phyloP scores from a whole-genome alignment of 1,284 basidiomycete species.

The Moniliella sp. region DNA sequence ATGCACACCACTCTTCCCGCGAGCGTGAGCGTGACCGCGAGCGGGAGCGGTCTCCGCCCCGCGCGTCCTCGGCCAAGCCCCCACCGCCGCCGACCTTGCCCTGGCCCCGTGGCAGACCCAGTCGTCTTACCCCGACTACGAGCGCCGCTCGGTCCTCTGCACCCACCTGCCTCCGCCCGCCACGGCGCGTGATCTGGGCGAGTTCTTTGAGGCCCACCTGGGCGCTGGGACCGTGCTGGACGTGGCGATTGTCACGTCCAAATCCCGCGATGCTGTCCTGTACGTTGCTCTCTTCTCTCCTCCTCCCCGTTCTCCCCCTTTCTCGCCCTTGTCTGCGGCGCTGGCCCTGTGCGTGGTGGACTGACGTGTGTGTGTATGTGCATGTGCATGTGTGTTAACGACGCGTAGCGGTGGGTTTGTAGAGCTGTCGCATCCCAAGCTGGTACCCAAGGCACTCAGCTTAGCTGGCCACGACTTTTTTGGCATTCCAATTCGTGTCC shows the following conservation, averaged over 20 bases:
- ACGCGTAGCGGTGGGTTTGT: not conserved
- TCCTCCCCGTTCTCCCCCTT: too few relatives aligned
- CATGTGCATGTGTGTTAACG: too few relatives aligned
- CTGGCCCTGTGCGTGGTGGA: too few relatives aligned
- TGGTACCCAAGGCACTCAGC: constrained; percentile 43
- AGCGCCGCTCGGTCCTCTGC: constrained; percentile 83
- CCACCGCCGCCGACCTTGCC: constrained; percentile 1
- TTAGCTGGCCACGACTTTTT: constrained; percentile 84
- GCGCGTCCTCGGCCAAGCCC: constrained; percentile 2
- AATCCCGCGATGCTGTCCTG: too few relatives aligned
- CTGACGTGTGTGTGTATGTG: too few relatives aligned
- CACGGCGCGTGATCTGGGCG: constrained; percentile 79
- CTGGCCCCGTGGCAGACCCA: constrained; percentile 1
- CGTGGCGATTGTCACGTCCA: constrained; percentile 82
- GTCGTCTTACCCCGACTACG: constrained; percentile 1
- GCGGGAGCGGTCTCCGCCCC: constrained; percentile 8
- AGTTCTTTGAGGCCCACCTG: constrained; percentile 93
- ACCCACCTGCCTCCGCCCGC: constrained; percentile 86
- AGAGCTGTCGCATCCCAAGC: constrained; percentile 42
- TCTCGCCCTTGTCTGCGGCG: too few relatives aligned
- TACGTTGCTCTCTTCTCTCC: too few relatives aligned
- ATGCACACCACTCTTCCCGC: constrained; percentile 23
- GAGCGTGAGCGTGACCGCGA: constrained; percentile 7
- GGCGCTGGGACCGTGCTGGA: constrained; percentile 73
- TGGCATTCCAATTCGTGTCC: constrained; percentile 87